Conservation (phyloP, 73 alveolate species). For the Effrenium voratum region DNA sequence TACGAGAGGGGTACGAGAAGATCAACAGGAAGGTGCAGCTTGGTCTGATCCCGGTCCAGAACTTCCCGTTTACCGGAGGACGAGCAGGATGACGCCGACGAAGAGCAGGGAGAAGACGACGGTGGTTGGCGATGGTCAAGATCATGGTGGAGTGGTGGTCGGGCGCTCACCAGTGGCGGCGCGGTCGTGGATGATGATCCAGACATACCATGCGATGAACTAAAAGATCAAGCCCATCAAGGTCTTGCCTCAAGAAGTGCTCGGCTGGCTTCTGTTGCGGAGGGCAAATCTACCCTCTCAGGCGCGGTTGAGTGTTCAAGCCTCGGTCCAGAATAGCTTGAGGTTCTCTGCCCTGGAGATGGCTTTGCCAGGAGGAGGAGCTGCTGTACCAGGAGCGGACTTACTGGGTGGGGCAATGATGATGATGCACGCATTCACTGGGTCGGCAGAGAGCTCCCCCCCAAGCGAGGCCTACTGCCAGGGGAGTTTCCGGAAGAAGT, state of each 20-base stretch:
- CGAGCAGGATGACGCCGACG: too few relatives aligned
- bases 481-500: too few relatives aligned
- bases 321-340: background rate
- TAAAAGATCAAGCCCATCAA: background rate
- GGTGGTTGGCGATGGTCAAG: too few relatives aligned
- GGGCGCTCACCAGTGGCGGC: background rate
- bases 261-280: slow-evolving; percentile 27
- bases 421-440: too few relatives aligned
- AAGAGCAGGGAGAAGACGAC: too few relatives aligned
- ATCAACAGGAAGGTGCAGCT: too few relatives aligned
- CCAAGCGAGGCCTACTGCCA: too few relatives aligned
- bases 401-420: background rate
- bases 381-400: background rate
- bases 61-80: too few relatives aligned
- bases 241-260: background rate
- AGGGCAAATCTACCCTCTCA: background rate
- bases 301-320: background rate
- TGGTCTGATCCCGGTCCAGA: too few relatives aligned
- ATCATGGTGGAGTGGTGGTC: too few relatives aligned
- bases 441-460: too few relatives aligned
- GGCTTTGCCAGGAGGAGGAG: background rate
- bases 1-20: too few relatives aligned
- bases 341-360: background rate
- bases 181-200: background rate
- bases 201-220: background rate